Conservation (phyloP, 257 asterid genomes). For the Handroanthus guayacan region DNA sequence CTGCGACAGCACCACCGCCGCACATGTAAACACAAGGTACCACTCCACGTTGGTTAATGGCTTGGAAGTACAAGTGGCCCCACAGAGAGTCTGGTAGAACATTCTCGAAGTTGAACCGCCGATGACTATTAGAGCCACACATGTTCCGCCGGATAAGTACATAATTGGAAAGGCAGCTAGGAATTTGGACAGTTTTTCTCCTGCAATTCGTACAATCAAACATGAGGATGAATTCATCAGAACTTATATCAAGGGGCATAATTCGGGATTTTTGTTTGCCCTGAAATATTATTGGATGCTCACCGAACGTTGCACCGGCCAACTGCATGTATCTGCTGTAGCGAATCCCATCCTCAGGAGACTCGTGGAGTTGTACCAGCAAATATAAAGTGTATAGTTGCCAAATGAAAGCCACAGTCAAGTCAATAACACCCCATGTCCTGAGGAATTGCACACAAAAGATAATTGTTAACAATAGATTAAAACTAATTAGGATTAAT, state of each 20-base stretch:
- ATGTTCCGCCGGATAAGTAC: conserved; percentile 83
- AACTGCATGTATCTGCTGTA: conserved; percentile 92
- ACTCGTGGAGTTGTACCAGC: conserved; percentile 86
- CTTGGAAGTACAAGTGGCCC: conserved; percentile 52
- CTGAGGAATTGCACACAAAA: conserved; percentile 39
- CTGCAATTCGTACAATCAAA: conserved; percentile 28
- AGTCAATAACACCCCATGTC: conserved; percentile 77
- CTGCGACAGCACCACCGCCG: conserved; percentile 80
- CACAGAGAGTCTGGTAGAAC: conserved; percentile 74
- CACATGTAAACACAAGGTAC: conserved; percentile 86
- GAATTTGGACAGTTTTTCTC: conserved; percentile 51
- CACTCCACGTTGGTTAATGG: conserved; percentile 78
- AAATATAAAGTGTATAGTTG: conserved; percentile 80
- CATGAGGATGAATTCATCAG: neutral
- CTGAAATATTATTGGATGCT: neutral
- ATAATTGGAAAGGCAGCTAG: conserved; percentile 66
- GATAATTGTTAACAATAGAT: no score
- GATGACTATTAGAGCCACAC: conserved; percentile 76
- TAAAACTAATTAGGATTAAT: neutral
- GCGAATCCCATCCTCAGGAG: conserved; percentile 72
- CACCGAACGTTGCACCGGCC: conserved; percentile 80
- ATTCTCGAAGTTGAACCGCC: conserved; percentile 76
- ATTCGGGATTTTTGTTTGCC: no score
- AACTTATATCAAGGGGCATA: neutral
- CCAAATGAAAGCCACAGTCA: conserved; percentile 82